Evolutionary conservation across 2,329 filamentous ascomycete genomes (phyloP).

Genomic region (Epichloe amarillans): DNA sequence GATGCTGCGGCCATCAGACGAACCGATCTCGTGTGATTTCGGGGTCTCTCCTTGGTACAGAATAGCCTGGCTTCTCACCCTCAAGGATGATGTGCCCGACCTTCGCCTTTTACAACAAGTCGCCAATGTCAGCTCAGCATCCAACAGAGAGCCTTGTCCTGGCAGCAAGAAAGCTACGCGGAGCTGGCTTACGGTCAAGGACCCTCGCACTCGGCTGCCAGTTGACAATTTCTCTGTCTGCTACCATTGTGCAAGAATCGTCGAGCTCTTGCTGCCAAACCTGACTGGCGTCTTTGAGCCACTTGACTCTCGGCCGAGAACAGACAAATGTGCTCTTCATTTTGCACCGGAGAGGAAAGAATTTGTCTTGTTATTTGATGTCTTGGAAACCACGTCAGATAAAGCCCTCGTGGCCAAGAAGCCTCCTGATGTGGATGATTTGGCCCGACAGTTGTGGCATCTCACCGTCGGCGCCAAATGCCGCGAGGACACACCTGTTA

Average conservation of each 20-base stretch:
- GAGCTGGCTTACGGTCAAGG: constrained; percentile 63
- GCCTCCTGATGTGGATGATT: constrained; percentile 42
- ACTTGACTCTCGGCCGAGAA: constrained; percentile 31
- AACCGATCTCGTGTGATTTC: constrained; percentile 62
- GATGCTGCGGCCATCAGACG: constrained; percentile 42
- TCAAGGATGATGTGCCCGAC: constrained; percentile 54
- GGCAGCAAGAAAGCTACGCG: constrained; percentile 42
- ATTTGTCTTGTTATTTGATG: constrained; percentile 47
- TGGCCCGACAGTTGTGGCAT: constrained; percentile 51
- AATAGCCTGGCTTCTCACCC: constrained; percentile 68
- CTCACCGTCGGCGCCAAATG: constrained; percentile 50
- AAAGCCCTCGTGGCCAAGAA: constrained; percentile 29
- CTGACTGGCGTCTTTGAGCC: constrained; percentile 54
- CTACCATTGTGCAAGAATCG: constrained; percentile 54
- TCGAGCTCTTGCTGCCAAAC: constrained; percentile 61
- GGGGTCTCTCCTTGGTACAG: constrained; percentile 67
- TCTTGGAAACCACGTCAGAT: constrained; percentile 44
- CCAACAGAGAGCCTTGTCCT: constrained; percentile 41
- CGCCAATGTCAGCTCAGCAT: constrained; percentile 39
- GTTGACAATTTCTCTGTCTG: constrained; percentile 66
- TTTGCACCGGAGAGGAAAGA: constrained; percentile 36
- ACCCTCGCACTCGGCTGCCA: constrained; percentile 49
- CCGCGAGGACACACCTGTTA: constrained; percentile 45
- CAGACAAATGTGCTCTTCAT: constrained; percentile 56
- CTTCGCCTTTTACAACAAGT: constrained; percentile 59